Evolutionary conservation across 768 basidiomycete genomes (phyloP), one percentile per base, ranked within the genome.

Genomic region (Termitomyces sp.): DNA sequence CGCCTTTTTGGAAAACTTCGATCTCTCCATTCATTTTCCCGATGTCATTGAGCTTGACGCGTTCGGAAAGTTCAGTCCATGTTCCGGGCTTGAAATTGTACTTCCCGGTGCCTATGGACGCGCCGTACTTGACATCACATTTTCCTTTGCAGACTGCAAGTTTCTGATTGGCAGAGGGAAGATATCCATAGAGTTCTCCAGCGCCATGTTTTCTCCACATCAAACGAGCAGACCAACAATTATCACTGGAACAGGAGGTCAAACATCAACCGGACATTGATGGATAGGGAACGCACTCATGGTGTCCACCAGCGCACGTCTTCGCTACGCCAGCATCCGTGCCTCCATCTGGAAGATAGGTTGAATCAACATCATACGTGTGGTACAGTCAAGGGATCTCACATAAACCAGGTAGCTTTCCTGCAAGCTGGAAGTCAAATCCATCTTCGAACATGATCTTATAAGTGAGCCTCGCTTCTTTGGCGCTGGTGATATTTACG

Each of bases 371-470:
- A 52, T 22, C 32, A 37, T 51, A 49, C 43, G 24, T n/a, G 16
- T 22, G 49, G 27, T 2, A 54, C 39, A 55, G 57, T 55, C 34
- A 16, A 55, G 42, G n/a, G 48, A 20, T 20, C 81, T 61, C 64
- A 86, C 84, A 86, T 63, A 88, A 68, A 60, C 87, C 87, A 20
- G 87, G 87, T 22, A 89, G 73, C 69, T 88, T 90, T 39, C 88
- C 87, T 54, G 79, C 75, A 69, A 79, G 88, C 26, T 79, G 75
- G 67, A 86, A 89, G 36, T 78, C 84, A 12, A 76, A 67, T 27
- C 78, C 71, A 74, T 26, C 18, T 27, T 52, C 37, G 12, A 89
- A 87, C 69, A 72, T 82, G 31, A 86, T 77, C 1, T 82, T 78
- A 69, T 80, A 80, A 1, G 72, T 79, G 62, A 89, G 79, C 1